These are phyloP conservation scores for Fusarium decemcellulare DNA, from an alignment of 2,329 filamentous ascomycete species.

Conservation along the genomic window DNA sequence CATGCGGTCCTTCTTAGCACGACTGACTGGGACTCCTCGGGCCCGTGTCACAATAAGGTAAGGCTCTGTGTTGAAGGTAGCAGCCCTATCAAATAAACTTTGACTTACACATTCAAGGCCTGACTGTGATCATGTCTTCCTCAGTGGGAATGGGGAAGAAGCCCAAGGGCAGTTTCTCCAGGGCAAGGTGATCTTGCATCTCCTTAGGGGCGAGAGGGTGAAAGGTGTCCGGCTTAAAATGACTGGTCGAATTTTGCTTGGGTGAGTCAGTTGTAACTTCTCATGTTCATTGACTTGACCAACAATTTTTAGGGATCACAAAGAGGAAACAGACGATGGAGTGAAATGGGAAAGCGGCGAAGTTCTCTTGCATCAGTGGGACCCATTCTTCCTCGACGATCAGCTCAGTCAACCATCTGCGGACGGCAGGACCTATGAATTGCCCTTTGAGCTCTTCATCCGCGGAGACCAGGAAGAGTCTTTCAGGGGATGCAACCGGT, in stretches of 20 bases:
- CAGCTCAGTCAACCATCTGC: neutral
- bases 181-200: slow-evolving; percentile 1
- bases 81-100: no score
- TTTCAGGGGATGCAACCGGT: slow-evolving; percentile 7
- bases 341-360: neutral
- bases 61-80: neutral
- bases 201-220: neutral
- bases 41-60: slow-evolving; percentile 15
- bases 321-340: neutral
- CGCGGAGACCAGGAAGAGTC: slow-evolving; percentile 12
- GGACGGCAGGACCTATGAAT: neutral
- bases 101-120: neutral
- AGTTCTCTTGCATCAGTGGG: neutral
- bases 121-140: slow-evolving; percentile 9
- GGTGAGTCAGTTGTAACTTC: neutral
- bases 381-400: neutral
- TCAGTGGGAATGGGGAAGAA: slow-evolving; percentile 8
- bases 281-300: neutral
- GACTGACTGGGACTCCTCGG: neutral
- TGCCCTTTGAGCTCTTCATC: slow-evolving; percentile 13
- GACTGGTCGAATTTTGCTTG: neutral
- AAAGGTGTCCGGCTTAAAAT: neutral
- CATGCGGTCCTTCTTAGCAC: slow-evolving; percentile 13
- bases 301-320: neutral
- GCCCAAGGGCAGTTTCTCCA: slow-evolving; percentile 14